Evolutionary conservation across 1,284 basidiomycete genomes (phyloP).

Genomic region (Dichomitus squalens): DNA sequence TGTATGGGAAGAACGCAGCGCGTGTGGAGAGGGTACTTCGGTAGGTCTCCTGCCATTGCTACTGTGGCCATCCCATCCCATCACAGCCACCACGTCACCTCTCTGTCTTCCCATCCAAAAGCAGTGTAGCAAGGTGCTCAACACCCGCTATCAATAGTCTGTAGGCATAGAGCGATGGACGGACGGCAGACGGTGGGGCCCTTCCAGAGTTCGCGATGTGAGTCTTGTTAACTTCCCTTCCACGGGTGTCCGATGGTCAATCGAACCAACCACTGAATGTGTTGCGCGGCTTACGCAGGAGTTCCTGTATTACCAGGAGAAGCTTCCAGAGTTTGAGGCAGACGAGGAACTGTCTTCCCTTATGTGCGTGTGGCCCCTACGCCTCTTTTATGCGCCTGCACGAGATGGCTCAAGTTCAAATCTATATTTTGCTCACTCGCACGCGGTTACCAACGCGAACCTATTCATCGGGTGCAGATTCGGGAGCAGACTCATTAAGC

Average conservation of each 20-base stretch:
- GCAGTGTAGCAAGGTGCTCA: slow-evolving; percentile 20
- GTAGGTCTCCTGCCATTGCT: slow-evolving; percentile 28
- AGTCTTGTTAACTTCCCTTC: slow-evolving; percentile 27
- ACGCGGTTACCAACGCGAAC: neutral
- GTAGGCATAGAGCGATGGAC: slow-evolving; percentile 74
- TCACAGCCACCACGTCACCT: neutral
- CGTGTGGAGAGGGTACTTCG: slow-evolving; percentile 39
- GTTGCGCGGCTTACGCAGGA: slow-evolving; percentile 27
- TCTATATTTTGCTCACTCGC: neutral
- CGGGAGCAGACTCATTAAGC: slow-evolving; percentile 65
- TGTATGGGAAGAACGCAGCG: slow-evolving; percentile 48
- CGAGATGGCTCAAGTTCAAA: neutral
- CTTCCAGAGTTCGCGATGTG: slow-evolving; percentile 75
- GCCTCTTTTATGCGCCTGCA: neutral
- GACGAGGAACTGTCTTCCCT: slow-evolving; percentile 26
- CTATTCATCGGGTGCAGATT: slow-evolving; percentile 24
- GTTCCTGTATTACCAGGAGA: slow-evolving; percentile 45
- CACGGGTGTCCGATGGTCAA: neutral
- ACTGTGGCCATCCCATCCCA: neutral
- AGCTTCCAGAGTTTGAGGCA: slow-evolving; percentile 36
- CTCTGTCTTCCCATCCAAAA: neutral
- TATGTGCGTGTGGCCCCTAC: slow-evolving; percentile 23
- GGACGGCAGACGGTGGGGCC: slow-evolving; percentile 64
- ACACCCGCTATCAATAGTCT: slow-evolving; percentile 8
- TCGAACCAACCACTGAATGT: slow-evolving; percentile 9